Evolutionary conservation across 768 basidiomycete genomes (phyloP), one percentile per base, ranked within the genome.

Genomic region (Podaxis rugospora): DNA sequence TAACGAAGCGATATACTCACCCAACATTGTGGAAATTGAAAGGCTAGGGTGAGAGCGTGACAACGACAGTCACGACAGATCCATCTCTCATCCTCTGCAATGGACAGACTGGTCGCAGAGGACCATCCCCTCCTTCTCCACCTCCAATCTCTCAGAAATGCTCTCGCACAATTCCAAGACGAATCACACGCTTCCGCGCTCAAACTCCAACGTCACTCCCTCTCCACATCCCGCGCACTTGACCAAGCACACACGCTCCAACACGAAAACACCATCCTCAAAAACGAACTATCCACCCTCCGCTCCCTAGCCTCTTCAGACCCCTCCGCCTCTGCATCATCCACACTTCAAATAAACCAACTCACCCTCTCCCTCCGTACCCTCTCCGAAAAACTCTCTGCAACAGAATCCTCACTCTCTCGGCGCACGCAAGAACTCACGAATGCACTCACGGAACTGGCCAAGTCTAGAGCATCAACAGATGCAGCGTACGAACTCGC

Each of bases 301-400:
- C 77, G 87, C 49, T 81, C 62, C 79, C 83, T 51, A 68, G 74
- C 3, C 70, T 77, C 32, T 9, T 32, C 32, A 32, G 5, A 72
- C 67, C 23, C 66, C 64, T 4, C 60, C 64, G 10, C 65, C 66
- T 51, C 64, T 70, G 4, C 68, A 71, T 50, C 70, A 70, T 36
- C 72, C 7, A 66, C 66, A 11, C 55, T 70, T 18, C 77, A 78
- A 49, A 68, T 75, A 36, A 75, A 77, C 59, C 74, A 92, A 60
- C 78, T 92, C 55, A 85, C 88, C 0, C 79, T 92, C 7, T 84
- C 88, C 0, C 79, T 91, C 27, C 80, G 90, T 5, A 82, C 81
- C 21, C 75, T 90, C 35, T 87, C 84, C 2, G 85, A 90, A 67
- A 87, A 92, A 70, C 80, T 92, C 18, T 76, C 80, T 0, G 67